A percentile compares a stretch with the other conserved stretches of the same genome.
phyloP scores from a whole-genome alignment of 495 filamentous ascomycete genomes.

The Apiosordaria backusii region DNA sequence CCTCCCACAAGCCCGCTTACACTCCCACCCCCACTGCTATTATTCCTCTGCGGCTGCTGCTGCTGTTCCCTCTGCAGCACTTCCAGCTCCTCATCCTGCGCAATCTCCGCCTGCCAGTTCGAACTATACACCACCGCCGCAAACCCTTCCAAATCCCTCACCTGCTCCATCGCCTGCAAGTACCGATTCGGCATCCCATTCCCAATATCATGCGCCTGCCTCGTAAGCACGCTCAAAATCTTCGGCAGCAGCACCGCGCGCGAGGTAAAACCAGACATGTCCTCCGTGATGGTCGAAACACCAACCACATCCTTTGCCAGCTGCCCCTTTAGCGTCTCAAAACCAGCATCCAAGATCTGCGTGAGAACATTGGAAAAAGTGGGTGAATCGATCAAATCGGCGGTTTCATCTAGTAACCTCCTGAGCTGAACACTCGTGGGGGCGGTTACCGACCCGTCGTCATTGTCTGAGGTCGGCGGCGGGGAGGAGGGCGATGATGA shows the following conservation, averaged over 20 bases:
- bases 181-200: slow-evolving; percentile 86
- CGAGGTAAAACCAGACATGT: slow-evolving; percentile 35
- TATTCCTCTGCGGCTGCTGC: slow-evolving; percentile 1
- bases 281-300: slow-evolving; percentile 17
- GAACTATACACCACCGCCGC: slow-evolving; percentile 91
- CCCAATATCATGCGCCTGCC: slow-evolving; percentile 86
- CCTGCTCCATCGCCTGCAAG: slow-evolving; percentile 74
- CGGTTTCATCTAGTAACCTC: slow-evolving; percentile 89
- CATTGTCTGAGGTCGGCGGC: slow-evolving; percentile 10
- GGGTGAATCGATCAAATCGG: slow-evolving; percentile 92
- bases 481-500: slow-evolving; percentile 28
- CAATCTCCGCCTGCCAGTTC: slow-evolving; percentile 76
- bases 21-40: neutral
- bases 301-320: slow-evolving; percentile 62
- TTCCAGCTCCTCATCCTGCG: slow-evolving; percentile 36
- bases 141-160: slow-evolving; percentile 86
- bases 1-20: neutral
- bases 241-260: slow-evolving; percentile 79
- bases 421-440: slow-evolving; percentile 66
- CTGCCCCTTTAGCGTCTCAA: slow-evolving; percentile 72
- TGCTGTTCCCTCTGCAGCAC: slow-evolving; percentile 14
- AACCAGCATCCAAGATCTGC: slow-evolving; percentile 80
- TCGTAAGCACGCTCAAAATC: slow-evolving; percentile 77
- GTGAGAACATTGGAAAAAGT: slow-evolving; percentile 79
- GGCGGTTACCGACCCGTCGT: slow-evolving; percentile 25